phyloP scores from a whole-genome alignment of 1,284 basidiomycete species.

The Cryptococcus sp. region DNA sequence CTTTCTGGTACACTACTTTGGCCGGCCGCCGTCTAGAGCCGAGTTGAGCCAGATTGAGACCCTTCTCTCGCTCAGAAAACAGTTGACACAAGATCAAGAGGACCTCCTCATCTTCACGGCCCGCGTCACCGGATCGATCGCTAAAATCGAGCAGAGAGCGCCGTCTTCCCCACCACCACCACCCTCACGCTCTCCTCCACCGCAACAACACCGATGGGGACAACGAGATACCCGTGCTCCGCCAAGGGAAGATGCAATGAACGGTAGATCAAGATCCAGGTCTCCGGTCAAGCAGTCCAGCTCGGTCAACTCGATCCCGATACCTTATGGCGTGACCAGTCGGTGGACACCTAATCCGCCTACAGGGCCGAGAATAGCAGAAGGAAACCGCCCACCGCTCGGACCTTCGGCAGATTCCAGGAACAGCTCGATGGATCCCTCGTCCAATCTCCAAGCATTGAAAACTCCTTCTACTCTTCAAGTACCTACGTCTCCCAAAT shows the following conservation, averaged over 20 bases:
- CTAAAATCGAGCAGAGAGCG: too few species aligned
- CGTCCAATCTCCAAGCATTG: not conserved
- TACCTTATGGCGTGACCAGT: slow-evolving; percentile 8
- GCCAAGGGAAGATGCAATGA: not conserved
- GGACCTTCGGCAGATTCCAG: too few species aligned
- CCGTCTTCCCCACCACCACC: too few species aligned
- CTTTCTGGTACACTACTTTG: slow-evolving; percentile 46
- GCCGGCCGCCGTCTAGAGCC: slow-evolving; percentile 26
- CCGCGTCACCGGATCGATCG: too few species aligned
- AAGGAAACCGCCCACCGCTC: too few species aligned
- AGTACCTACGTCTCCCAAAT: too few species aligned
- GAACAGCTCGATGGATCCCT: too few species aligned
- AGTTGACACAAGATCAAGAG: slow-evolving; percentile 26
- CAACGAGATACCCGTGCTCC: not conserved
- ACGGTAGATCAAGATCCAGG: not conserved
- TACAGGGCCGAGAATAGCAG: not conserved
- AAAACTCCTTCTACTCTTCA: not conserved
- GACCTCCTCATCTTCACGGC: slow-evolving; percentile 14
- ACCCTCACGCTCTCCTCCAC: too few species aligned
- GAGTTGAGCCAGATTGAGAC: slow-evolving; percentile 41
- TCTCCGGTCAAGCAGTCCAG: not conserved
- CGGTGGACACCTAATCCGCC: slow-evolving; percentile 11
- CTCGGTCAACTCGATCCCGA: slow-evolving; percentile 11
- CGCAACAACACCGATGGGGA: too few species aligned
- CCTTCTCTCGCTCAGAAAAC: slow-evolving; percentile 25